phyloP scores from a whole-genome alignment of 2,329 filamentous ascomycete species.

The Talaromyces sp. region DNA sequence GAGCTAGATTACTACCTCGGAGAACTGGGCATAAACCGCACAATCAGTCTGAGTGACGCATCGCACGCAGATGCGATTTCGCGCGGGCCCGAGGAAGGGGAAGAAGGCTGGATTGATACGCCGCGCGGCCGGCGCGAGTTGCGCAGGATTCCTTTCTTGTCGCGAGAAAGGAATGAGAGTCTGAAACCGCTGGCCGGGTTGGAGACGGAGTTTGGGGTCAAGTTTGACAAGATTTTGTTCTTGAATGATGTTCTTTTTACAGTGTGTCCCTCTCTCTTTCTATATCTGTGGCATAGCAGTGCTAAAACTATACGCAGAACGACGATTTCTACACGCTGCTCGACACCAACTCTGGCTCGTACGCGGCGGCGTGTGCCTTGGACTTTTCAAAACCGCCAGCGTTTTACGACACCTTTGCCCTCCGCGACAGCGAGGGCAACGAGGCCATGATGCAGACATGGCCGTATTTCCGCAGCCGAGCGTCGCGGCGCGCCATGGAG shows the following conservation, averaged over 20 bases:
- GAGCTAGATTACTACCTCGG: slow-evolving; percentile 54
- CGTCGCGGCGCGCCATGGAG: slow-evolving; percentile 51
- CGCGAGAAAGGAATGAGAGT: slow-evolving; percentile 59
- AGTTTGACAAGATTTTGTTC: slow-evolving; percentile 56
- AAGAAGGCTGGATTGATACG: slow-evolving; percentile 61
- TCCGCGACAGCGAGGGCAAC: slow-evolving; percentile 61
- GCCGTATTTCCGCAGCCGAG: slow-evolving; percentile 56
- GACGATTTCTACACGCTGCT: slow-evolving; percentile 51
- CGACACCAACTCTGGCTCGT: slow-evolving; percentile 53
- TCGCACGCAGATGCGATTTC: slow-evolving; percentile 56
- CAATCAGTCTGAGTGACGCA: slow-evolving; percentile 53
- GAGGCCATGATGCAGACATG: slow-evolving; percentile 61
- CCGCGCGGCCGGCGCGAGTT: slow-evolving; percentile 50
- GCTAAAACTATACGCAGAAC: not conserved
- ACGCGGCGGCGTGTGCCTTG: slow-evolving; percentile 65
- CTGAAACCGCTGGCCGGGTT: slow-evolving; percentile 55
- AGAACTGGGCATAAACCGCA: slow-evolving; percentile 48
- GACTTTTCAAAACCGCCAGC: slow-evolving; percentile 64
- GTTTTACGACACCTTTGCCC: slow-evolving; percentile 71
- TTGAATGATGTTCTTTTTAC: slow-evolving; percentile 47
- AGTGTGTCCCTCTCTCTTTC: slow-evolving; percentile 18
- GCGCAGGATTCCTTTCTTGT: slow-evolving; percentile 64
- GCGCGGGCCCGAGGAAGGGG: slow-evolving; percentile 30
- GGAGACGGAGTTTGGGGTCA: slow-evolving; percentile 41
- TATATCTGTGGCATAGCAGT: not conserved